Evolutionary conservation across 306 rosid species (phyloP).

Genomic region (Cicer chorassanicum): DNA sequence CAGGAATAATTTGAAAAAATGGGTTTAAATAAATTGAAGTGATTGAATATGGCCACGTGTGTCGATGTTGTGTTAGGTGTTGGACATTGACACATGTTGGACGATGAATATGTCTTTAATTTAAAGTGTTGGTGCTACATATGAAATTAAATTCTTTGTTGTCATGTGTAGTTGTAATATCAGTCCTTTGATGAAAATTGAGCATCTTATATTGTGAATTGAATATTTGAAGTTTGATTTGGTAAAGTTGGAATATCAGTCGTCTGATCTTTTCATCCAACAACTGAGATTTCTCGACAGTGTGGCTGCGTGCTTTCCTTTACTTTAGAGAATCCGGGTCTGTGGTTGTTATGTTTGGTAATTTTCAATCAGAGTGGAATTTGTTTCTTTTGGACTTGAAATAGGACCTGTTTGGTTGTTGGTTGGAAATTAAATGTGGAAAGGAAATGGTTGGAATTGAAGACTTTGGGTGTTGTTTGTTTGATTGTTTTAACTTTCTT

Average conservation of each 20-base stretch:
- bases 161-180: background rate
- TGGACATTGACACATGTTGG: background rate
- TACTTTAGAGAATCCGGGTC: background rate
- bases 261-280: background rate
- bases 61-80: too few relatives aligned
- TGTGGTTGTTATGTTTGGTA: background rate
- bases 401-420: background rate
- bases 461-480: background rate
- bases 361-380: background rate
- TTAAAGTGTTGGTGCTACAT: background rate
- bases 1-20: too few relatives aligned
- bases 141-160: background rate
- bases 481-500: constrained; percentile 26
- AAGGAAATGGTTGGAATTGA: background rate
- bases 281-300: background rate
- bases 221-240: background rate
- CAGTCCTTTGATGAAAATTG: background rate
- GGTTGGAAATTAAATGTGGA: constrained; percentile 18
- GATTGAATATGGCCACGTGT: background rate
- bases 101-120: background rate
- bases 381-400: constrained; percentile 16
- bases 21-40: background rate
- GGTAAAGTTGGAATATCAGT: background rate
- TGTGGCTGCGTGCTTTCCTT: background rate
- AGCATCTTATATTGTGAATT: background rate